A percentile compares a stretch with the other conserved stretches of the same genome.
phyloP scores from a whole-genome alignment of 78 protist genomes.

The Chrysochromulina parva region DNA sequence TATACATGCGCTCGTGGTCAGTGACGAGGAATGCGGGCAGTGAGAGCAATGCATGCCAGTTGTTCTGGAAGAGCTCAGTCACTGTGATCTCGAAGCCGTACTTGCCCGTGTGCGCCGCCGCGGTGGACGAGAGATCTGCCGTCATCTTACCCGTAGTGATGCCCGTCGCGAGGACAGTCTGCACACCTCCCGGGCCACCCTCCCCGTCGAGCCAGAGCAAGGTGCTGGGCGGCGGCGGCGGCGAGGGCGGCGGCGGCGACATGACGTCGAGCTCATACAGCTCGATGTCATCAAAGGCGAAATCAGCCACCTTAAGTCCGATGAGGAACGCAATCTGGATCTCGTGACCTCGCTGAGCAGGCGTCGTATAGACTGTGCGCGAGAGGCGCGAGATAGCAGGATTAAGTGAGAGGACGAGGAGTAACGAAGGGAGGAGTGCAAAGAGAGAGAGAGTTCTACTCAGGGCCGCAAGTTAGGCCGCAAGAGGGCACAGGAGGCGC shows the following conservation, averaged over 20 bases:
- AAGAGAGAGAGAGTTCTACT: no score
- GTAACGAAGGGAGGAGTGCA: no score
- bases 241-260: not conserved
- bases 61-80: not conserved
- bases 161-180: not conserved
- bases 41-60: not conserved
- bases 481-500: no score
- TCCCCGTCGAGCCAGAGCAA: not conserved
- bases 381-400: no score
- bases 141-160: not conserved
- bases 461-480: no score
- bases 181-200: not conserved
- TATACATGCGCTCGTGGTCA: not conserved
- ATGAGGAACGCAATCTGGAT: no score
- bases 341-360: no score
- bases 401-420: no score
- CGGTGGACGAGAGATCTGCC: not conserved
- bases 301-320: no score
- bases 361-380: no score
- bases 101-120: not conserved
- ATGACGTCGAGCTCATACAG: not conserved
- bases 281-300: not conserved
- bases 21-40: not conserved
- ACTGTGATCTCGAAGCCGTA: not conserved
- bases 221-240: constrained; percentile 1